Evolutionary conservation across 2,329 filamentous ascomycete genomes (phyloP), one percentile per base, ranked within the genome.

Genomic region (Colletotrichum neosansevieriae): DNA sequence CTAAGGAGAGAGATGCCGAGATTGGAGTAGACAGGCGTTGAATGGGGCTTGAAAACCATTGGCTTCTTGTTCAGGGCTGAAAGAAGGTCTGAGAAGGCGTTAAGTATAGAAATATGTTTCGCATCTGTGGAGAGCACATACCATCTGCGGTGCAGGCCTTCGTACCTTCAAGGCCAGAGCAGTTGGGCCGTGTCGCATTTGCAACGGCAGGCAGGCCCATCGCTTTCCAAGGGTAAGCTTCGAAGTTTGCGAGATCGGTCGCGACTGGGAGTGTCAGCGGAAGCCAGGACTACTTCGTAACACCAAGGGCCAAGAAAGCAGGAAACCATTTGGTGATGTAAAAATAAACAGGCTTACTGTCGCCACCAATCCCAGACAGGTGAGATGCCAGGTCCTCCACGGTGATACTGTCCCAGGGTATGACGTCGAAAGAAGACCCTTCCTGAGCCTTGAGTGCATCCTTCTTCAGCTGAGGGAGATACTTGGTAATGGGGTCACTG

Each of bases 401-500:
- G 10, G 71, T 73, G 2, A 71, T 69, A 19, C 58, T 58, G 11
- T 70, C 69, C 71, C 71, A 72, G 4, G 65, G 59, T 11, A 71
- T 29, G 53, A 45, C 40, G 15, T 58, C 32, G 32, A 54, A 50
- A 17, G 44, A 24, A 44, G 6, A n/a, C 15, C 13, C 54, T 9
- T 29, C 54, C 47, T 15, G 49, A 40, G 44, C 15, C 13, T 64
- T 53, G 10, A 63, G 4, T 3, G 38, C 42, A 0, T 60, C 62
- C 11, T 38, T 38, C 44, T 58, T 65, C n/a, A 69, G 62, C 12
- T 56, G 49, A 19, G 66, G 66, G 3, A 69, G 49, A 50, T 76
- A 78, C 58, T 74, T 75, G 2, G 74, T 75, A 42, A 78, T 72
- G 15, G 73, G 73, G n/a, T 75, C 72, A 11, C 75, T 75, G 13